A percentile compares a stretch with the other conserved stretches of the same genome.
These are phyloP conservation scores for Vickermania spadyakhi DNA, from an alignment of 208 protist genomes.

Conservation along the genomic window DNA sequence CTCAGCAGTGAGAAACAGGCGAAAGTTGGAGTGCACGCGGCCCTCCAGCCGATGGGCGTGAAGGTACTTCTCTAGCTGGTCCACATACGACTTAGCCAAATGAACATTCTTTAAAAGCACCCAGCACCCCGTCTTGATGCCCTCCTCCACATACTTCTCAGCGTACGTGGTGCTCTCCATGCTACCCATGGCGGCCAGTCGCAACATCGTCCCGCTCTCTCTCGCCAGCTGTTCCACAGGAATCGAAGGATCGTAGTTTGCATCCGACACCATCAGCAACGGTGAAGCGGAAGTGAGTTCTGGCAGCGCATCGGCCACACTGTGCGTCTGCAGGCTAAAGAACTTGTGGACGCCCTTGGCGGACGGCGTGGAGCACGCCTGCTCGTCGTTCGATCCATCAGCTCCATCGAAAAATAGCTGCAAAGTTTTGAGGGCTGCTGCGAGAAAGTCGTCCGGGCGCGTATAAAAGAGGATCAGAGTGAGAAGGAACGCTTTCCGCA, in stretches of 20 bases:
- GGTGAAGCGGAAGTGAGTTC: conserved; percentile 63
- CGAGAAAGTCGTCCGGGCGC: conserved; percentile 65
- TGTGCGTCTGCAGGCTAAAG: conserved; percentile 33
- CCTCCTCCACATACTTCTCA: conserved; percentile 84
- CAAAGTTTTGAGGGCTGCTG: conserved; percentile 44
- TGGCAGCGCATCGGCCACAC: conserved; percentile 32
- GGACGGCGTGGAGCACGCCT: neutral
- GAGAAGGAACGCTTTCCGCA: conserved; percentile 47
- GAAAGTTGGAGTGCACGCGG: conserved; percentile 79
- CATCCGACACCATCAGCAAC: conserved; percentile 78
- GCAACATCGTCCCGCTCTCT: conserved; percentile 35
- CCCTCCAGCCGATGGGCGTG: conserved; percentile 71
- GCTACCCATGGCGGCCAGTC: conserved; percentile 94
- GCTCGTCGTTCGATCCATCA: conserved; percentile 11
- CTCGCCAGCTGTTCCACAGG: conserved; percentile 87
- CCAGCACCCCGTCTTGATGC: conserved; percentile 88
- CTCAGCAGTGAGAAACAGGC: conserved; percentile 97
- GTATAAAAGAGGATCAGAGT: conserved; percentile 60
- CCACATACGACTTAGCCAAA: conserved; percentile 91
- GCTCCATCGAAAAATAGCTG: conserved; percentile 52
- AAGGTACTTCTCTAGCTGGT: conserved; percentile 93
- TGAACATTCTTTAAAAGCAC: conserved; percentile 99
- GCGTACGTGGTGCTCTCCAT: conserved; percentile 89
- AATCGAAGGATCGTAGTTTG: conserved; percentile 92
- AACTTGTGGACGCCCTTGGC: conserved; percentile 16